phyloP scores from a whole-genome alignment of 2,329 filamentous ascomycete genomes.

The Pseudogymnoascus sp. region DNA sequence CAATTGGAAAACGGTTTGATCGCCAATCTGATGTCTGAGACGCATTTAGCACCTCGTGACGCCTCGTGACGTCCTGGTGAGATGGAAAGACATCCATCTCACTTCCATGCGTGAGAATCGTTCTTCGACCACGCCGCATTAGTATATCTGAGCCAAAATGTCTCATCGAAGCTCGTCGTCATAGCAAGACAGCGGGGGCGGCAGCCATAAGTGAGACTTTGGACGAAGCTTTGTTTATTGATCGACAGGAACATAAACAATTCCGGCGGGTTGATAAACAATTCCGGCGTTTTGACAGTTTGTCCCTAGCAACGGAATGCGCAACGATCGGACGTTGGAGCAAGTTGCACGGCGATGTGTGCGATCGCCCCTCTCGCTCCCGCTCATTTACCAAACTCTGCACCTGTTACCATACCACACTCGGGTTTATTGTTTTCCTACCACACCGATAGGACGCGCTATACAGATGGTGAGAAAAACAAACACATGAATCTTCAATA shows the following conservation, averaged over 20 bases:
- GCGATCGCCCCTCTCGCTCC: background rate
- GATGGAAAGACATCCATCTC: background rate
- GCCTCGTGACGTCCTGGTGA: background rate
- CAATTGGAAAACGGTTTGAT: background rate
- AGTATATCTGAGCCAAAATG: background rate
- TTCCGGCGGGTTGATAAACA: background rate
- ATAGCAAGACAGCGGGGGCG: conserved; percentile 2
- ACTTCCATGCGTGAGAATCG: background rate
- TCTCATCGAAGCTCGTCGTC: background rate
- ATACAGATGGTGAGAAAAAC: background rate
- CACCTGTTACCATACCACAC: background rate
- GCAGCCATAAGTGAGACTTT: background rate
- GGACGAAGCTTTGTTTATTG: background rate
- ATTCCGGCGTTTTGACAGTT: background rate
- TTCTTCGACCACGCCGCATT: background rate
- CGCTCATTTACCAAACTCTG: background rate
- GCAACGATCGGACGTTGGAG: background rate
- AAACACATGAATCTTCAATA: background rate
- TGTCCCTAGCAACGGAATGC: background rate
- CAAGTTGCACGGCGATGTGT: background rate
- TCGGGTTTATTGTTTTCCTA: background rate
- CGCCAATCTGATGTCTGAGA: background rate
- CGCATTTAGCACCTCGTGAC: background rate
- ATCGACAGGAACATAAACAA: conserved; percentile 6
- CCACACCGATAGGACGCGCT: background rate